Base-by-base conservation (phyloP, 345 rosid species). In the Raphanus sativus region DNA sequence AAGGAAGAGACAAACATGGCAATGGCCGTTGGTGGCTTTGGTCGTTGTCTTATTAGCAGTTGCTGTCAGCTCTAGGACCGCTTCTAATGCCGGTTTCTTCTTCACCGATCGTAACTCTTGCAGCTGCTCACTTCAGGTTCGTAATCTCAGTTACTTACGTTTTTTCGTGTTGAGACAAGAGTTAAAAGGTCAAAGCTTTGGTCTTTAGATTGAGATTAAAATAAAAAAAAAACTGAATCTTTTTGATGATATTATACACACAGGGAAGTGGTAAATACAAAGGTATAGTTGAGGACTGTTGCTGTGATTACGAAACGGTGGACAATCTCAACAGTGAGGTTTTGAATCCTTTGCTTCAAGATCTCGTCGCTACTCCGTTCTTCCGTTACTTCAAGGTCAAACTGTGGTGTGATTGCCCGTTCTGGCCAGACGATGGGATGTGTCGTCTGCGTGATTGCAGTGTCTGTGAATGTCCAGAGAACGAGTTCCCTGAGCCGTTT, bases 361-460 rank as follows among this genome's bases (percentile, higher is more conserved):
- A 89, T 30, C 96, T 96, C 8, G 97, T 91, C 30, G 85, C 81
- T 70, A 90, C 93, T 8, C 91, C 99, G 0, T 96, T 96, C 78
- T 91, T 89, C 55, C 88, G 98, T 16, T 96, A 96, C 82, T 96
- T 86, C 73, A 93, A 96, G 99, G 97, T 88, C 79, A 94, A 90
- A 76, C 77, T 94, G 26, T 90, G 94, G 99, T 95, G 99, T 86
- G 90, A 95, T 73, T 95, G 99, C 82, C 98, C 96, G 21, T 90
- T 91, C 84, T 90, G 97, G 99, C 96, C 90, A 1, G 98, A 90
- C 79, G 98, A 95, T 83, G 91, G 97, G 62, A 93, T 96, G 99
- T 96, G 98, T 75, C 92, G 81, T 62, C 83, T 96, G 82, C 87
- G 96, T 79, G 97, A 96, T 84, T 96, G 99, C 77, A 92, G 98